These are phyloP conservation scores for Suillus paluster DNA, from an alignment of 768 basidiomycete species.

Conservation along the genomic window DNA sequence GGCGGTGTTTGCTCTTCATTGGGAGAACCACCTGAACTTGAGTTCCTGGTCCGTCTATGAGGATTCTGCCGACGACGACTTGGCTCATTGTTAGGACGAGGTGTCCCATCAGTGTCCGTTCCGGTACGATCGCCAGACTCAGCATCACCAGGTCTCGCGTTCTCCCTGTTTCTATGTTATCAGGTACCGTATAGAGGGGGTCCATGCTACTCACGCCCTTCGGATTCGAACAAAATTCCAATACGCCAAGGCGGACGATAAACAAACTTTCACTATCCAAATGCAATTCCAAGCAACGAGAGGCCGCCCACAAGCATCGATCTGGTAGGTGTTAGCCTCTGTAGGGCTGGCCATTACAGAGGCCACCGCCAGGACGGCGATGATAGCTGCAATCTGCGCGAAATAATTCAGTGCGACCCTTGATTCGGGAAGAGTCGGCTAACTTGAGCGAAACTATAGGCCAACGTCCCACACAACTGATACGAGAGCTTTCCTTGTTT, in stretches of 20 bases:
- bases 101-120: constrained; percentile 16
- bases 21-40: constrained; percentile 16
- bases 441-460: constrained; percentile 60
- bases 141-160: constrained; percentile 24
- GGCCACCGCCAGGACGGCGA: constrained; percentile 53
- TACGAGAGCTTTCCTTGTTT: constrained; percentile 56
- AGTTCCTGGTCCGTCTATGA: constrained; percentile 20
- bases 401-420: constrained; percentile 15
- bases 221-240: constrained; percentile 56
- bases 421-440: constrained; percentile 17
- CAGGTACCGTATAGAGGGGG: constrained; percentile 5
- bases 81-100: constrained; percentile 16
- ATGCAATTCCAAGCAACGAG: constrained; percentile 70
- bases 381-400: constrained; percentile 53
- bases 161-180: constrained; percentile 24
- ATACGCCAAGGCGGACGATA: constrained; percentile 53
- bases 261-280: constrained; percentile 59
- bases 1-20: constrained; percentile 30
- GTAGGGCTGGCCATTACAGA: constrained; percentile 52
- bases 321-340: constrained; percentile 49
- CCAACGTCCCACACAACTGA: constrained; percentile 54
- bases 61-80: constrained; percentile 19
- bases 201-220: constrained; percentile 31
- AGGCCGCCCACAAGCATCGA: constrained; percentile 65
- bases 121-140: constrained; percentile 31